Conservation (phyloP, 192 early-diverging fungal genomes). For the Podila minutissima region DNA sequence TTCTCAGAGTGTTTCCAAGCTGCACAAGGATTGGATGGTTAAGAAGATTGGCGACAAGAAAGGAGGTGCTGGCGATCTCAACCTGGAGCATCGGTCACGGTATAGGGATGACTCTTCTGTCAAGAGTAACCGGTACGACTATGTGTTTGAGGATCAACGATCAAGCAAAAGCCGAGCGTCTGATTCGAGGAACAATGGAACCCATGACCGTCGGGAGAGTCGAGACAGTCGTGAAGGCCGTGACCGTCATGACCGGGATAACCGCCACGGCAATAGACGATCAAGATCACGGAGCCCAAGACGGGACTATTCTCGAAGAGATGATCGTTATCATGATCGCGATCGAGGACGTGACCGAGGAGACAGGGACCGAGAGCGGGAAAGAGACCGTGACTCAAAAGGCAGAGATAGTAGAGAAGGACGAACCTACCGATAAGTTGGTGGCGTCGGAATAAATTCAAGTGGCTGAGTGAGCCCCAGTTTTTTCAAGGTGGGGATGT, state of each 20-base stretch:
- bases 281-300: conserved; percentile 2
- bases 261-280: not conserved
- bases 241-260: not conserved
- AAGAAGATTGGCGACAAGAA: conserved; percentile 53
- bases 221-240: not conserved
- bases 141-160: conserved; percentile 56
- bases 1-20: conserved; percentile 91
- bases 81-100: conserved; percentile 59
- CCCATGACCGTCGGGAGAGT: not conserved
- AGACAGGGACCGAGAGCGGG: no score
- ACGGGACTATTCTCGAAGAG: conserved; percentile 1
- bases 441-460: no score
- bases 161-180: not conserved
- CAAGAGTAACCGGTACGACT: conserved; percentile 50
- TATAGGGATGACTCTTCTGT: conserved; percentile 56
- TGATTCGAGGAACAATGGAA: not conserved
- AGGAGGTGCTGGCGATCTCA: conserved; percentile 54
- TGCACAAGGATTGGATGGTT: conserved; percentile 83
- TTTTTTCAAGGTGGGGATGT: no score
- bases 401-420: no score
- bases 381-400: no score
- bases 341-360: not conserved
- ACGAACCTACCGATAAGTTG: no score
- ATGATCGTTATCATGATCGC: not conserved
- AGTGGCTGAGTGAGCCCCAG: no score